Conservation (phyloP, 2,329 filamentous ascomycete genomes). For the Coniochaeta hoffmannii region DNA sequence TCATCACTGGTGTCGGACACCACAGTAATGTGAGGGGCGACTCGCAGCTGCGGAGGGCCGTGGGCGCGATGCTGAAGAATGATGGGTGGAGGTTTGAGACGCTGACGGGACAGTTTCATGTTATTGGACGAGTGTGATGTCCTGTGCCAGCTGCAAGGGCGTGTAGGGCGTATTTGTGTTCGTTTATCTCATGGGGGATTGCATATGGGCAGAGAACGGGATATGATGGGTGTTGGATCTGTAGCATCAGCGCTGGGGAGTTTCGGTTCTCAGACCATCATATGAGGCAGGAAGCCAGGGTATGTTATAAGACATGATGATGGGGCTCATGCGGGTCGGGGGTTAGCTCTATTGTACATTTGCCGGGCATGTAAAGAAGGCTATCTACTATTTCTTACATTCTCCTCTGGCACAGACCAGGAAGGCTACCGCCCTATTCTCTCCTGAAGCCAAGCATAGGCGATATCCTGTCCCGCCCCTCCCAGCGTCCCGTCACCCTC, state of each 20-base stretch:
- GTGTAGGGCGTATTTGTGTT: background rate
- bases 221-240: background rate
- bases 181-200: background rate
- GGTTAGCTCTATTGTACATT: no score
- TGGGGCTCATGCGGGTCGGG: no score
- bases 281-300: background rate
- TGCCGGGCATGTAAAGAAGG: no score
- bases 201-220: background rate
- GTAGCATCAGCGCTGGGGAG: background rate
- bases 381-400: no score
- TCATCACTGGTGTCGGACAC: constrained; percentile 74
- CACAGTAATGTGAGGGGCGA: constrained; percentile 67
- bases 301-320: no score
- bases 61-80: constrained; percentile 64
- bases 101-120: constrained; percentile 60
- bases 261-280: constrained; percentile 1
- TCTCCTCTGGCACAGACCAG: no score
- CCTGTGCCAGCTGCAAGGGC: background rate
- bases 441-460: background rate
- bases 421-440: background rate
- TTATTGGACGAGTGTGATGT: constrained; percentile 45
- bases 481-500: constrained; percentile 7
- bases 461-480: background rate
- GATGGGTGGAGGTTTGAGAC: constrained; percentile 81
- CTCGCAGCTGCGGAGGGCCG: constrained; percentile 69